Base-by-base conservation (phyloP, 345 rosid species). In the Bretschneidera sinensis region DNA sequence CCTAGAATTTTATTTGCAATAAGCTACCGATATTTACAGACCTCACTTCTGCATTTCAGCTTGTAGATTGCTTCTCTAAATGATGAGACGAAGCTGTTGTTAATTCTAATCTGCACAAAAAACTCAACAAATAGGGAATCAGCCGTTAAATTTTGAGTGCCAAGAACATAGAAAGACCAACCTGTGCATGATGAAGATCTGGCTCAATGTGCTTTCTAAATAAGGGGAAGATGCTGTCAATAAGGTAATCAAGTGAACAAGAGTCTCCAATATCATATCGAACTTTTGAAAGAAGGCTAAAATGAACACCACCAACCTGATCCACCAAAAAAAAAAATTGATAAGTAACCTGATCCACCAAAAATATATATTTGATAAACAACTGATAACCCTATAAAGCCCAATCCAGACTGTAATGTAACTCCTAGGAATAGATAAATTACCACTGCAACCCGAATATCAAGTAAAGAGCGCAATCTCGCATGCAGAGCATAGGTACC, bases 131-230 rank as follows among this genome's bases (percentile, higher is more conserved):
- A 53, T 66, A 56, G 65, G 71, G 58, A 71, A 66, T n/a, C 60
- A 59, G 60, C 54, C 50, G 50, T 50, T 50, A 61, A 69, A 66
- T 35, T 24, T 22, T 58, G 24, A 51, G 43, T 47, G 20, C 50
- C 28, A 24, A 63, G 47, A 39, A 43, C 24, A 69, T 61, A 56
- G 63, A 54, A 68, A 57, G 45, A 65, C 68, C 61, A 75, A 95
- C 99, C 97, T 91, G 99, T 57, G 99, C 99, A 81, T 95, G 97
- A 75, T 95, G 97, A 66, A 95, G 97, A 63, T 95, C 99, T 58
- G 99, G 97, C 78, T 95, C 99, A 75, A 91, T 95, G 72, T 88
- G 95, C 75, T 86, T 91, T 76, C 97, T 82, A 72, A 91, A 95
- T 79, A 95, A 75, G 9, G 97, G 97, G 74, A 95, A 95, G 57